Conservation (phyloP, 805 yeast species). For the Danielia reshetovae region DNA sequence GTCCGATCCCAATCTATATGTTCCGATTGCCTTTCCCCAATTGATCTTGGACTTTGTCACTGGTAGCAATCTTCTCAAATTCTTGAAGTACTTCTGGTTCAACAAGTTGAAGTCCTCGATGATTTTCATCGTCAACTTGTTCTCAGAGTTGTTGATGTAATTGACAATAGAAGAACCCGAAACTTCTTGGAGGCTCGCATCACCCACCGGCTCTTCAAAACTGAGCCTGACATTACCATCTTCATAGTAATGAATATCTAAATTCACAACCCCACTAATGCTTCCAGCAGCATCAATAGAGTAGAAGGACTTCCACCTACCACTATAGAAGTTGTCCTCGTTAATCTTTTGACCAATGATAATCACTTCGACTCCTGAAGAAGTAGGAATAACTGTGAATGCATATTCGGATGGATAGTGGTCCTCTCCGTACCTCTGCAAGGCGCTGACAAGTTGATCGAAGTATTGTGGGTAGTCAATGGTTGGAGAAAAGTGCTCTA, state of each 20-base stretch:
- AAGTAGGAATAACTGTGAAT: constrained; percentile 39
- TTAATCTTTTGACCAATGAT: constrained; percentile 70
- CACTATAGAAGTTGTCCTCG: constrained; percentile 80
- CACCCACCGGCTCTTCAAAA: constrained; percentile 31
- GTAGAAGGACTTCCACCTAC: constrained; percentile 79
- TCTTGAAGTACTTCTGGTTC: constrained; percentile 79
- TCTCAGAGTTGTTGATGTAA: constrained; percentile 55
- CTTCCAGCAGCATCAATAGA: constrained; percentile 26
- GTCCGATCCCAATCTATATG: constrained; percentile 81
- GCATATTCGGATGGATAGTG: constrained; percentile 62
- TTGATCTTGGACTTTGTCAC: constrained; percentile 86
- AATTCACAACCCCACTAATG: constrained; percentile 51
- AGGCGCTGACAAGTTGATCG: constrained; percentile 24
- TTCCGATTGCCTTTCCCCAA: constrained; percentile 94
- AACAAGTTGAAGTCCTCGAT: constrained; percentile 62
- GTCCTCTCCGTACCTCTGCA: constrained; percentile 52
- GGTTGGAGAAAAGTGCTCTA: constrained; percentile 38
- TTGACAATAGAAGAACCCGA: constrained; percentile 33
- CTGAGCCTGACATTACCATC: constrained; percentile 91
- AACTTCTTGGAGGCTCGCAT: constrained; percentile 18
- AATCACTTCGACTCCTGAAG: constrained; percentile 41
- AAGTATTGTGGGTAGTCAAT: constrained; percentile 26
- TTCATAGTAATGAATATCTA: constrained; percentile 89
- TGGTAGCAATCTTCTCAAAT: constrained; percentile 85
- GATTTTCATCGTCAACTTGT: constrained; percentile 53